Percentiles rank a stretch among this genome's conserved stretches.
These are phyloP conservation scores for Fusarium sp. DNA, from an alignment of 2,329 filamentous ascomycete species.

Conservation along the genomic window DNA sequence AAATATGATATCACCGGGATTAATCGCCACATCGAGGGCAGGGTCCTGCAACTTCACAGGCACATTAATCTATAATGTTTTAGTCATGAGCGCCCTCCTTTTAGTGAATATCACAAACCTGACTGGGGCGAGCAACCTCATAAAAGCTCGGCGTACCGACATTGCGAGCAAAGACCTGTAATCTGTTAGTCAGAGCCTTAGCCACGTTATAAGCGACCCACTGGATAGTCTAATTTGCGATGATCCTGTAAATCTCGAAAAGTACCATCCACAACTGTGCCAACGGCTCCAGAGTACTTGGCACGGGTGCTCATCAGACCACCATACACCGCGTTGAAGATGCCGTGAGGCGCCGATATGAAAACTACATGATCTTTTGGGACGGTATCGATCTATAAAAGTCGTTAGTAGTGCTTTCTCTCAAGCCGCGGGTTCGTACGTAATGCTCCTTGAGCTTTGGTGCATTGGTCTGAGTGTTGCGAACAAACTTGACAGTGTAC, in stretches of 20 bases:
- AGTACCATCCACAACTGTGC: slow-evolving; percentile 15
- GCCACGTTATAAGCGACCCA: accelerated
- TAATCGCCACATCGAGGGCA: background rate
- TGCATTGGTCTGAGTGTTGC: background rate
- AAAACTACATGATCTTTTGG: slow-evolving; percentile 13
- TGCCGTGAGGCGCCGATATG: slow-evolving; percentile 1
- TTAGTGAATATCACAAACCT: background rate
- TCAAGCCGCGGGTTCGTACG: background rate
- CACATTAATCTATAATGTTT: background rate
- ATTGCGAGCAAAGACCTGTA: slow-evolving; percentile 1
- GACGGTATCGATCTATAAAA: background rate
- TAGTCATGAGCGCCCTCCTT: accelerated
- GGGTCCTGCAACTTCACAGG: slow-evolving; percentile 13
- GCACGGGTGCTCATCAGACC: slow-evolving; percentile 25
- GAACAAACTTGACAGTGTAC: background rate
- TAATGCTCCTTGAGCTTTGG: background rate
- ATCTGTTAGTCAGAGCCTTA: accelerated
- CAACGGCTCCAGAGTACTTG: background rate
- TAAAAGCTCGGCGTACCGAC: slow-evolving; percentile 8
- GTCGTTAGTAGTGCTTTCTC: accelerated
- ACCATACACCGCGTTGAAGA: slow-evolving; percentile 24
- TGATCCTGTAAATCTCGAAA: slow-evolving; percentile 30
- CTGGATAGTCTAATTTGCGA: slow-evolving; percentile 8
- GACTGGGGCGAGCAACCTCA: slow-evolving; percentile 3
- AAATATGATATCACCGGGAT: slow-evolving; percentile 5